Base-by-base conservation (phyloP, 352 stramenopile genomes). In the Globisporangium alternatum region DNA sequence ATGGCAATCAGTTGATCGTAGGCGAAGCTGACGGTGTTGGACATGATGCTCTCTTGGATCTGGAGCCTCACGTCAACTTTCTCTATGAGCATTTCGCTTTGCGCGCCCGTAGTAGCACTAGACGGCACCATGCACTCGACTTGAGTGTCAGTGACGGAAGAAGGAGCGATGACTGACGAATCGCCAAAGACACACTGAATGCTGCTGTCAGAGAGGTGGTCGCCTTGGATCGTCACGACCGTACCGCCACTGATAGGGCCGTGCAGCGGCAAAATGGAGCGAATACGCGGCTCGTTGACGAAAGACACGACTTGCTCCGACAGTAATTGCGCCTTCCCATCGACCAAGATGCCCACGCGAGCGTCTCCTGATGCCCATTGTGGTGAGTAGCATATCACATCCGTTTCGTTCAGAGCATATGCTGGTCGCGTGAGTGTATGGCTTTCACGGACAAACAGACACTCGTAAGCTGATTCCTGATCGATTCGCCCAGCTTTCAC, bases 151-250 rank as follows among this genome's bases (percentile, higher is more conserved):
- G 47, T 72, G 43, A 79, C 55, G 1, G 69, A 52, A 15, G 43
- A 60, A 3, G 68, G 72, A 10, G 31, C 25, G 1, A 77, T 49
- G 5, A 77, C 47, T 2, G 51, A n/a, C 17, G 65, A n/a, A 17
- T 73, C 47, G 22, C 51, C 62, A 62, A 81, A 79, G 6, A 72
- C 2, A 51, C 74, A 79, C 51, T 57, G 2, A 15, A 75, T 70
- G 12, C 37, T 41, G 47, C 28, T 10, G 7, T 66, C 30, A 21
- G 56, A 59, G 7, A 82, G 63, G 3, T 67, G 35, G 12, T 68
- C 56, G 2, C 71, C 75, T 33, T 22, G 53, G 55, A 80, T 15
- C 5, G 57, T 72, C 17, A 80, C 5, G 13, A 75, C 19, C 30
- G 72, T 76, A 8, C 72, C 69, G 41, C 75, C 72, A 13, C 10